phyloP scores from a whole-genome alignment of 129 eudicot genomes.

The sunflower (Helianthus annuus) region DNA sequence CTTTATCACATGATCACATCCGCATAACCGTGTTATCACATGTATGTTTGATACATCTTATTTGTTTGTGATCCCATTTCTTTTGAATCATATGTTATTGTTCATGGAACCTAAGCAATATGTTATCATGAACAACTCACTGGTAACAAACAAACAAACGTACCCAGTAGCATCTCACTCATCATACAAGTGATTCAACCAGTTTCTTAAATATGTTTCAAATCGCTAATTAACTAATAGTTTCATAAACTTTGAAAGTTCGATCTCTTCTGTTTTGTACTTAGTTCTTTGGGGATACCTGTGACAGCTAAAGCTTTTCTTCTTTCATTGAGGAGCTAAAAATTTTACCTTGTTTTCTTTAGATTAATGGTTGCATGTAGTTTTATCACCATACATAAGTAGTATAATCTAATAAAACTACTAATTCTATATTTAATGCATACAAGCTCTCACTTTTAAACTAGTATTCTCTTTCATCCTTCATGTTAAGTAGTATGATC shows the following conservation, averaged over 20 bases:
- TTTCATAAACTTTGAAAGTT: background rate
- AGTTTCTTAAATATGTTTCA: background rate
- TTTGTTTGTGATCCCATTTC: background rate
- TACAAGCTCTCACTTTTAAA: too few relatives aligned
- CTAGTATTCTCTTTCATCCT: too few relatives aligned
- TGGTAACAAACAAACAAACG: too few relatives aligned
- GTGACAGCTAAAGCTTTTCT: background rate
- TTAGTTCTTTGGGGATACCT: constrained; percentile 12
- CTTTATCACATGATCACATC: constrained; percentile 15
- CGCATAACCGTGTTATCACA: background rate
- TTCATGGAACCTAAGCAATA: background rate
- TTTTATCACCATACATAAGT: background rate
- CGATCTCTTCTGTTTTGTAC: background rate
- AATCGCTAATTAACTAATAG: background rate
- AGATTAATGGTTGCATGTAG: background rate
- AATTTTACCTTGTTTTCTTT: background rate
- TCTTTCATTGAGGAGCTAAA: background rate
- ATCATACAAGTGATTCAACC: background rate
- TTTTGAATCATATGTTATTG: background rate
- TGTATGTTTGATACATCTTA: constrained; percentile 5
- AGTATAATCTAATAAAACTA: background rate
- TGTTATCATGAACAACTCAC: background rate
- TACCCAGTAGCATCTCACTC: background rate
- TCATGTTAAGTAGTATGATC: background rate
- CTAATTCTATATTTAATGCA: too few relatives aligned